A percentile compares a stretch with the other conserved stretches of the same genome.
phyloP scores from a whole-genome alignment of 139 green algal genomes.

The Limnomonas spitsbergensis region DNA sequence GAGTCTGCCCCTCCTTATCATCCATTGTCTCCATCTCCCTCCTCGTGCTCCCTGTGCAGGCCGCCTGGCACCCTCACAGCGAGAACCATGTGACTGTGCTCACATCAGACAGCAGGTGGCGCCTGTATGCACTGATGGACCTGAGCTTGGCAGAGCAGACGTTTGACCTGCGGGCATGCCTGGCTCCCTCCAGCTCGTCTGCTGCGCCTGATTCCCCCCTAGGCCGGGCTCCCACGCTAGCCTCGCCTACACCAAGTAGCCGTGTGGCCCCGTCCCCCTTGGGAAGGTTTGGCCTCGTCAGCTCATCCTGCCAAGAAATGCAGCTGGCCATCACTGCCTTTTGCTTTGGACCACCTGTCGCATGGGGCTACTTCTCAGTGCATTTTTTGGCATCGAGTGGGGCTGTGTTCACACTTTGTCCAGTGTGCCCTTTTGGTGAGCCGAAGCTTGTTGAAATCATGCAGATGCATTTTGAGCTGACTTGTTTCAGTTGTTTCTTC shows the following conservation, averaged over 20 bases:
- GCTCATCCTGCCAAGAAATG: background rate
- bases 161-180: slow-evolving; percentile 23
- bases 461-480: too few species aligned
- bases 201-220: background rate
- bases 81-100: slow-evolving; percentile 35
- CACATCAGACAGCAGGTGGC: slow-evolving; percentile 34
- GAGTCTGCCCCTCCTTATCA: background rate
- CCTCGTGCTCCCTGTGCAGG: slow-evolving; percentile 13
- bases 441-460: too few species aligned
- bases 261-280: background rate
- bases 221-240: background rate
- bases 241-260: background rate
- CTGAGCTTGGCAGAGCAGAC: slow-evolving; percentile 37
- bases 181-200: slow-evolving; percentile 7
- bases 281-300: background rate
- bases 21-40: background rate
- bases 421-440: slow-evolving; percentile 55
- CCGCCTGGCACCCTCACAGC: slow-evolving; percentile 40
- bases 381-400: slow-evolving; percentile 46
- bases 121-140: slow-evolving; percentile 30
- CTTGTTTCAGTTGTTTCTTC: too few species aligned
- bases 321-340: slow-evolving; percentile 7
- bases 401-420: slow-evolving; percentile 47
- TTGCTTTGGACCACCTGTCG: slow-evolving; percentile 6
- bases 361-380: slow-evolving; percentile 51